Evolutionary conservation across 1,139 yeast species (phyloP).

Genomic region (Chernovozyma sophiae-reginae): DNA sequence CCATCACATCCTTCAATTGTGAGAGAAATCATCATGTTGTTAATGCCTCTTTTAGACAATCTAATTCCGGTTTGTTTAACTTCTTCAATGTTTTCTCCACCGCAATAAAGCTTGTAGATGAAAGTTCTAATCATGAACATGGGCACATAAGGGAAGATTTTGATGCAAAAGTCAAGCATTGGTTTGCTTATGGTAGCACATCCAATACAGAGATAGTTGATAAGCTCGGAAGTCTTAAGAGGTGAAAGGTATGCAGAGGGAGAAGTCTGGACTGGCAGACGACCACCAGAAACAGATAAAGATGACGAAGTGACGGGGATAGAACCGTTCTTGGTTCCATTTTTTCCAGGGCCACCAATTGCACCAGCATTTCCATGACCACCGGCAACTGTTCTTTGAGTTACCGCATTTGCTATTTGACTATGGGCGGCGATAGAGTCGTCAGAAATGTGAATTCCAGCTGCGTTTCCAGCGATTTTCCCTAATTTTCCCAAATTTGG

Average conservation of each 20-base stretch:
- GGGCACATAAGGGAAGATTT: constrained; percentile 73
- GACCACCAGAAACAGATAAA: neutral
- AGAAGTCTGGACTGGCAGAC: constrained; percentile 1
- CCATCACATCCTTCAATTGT: constrained; percentile 95
- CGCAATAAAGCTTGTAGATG: constrained; percentile 83
- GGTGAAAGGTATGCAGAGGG: constrained; percentile 24
- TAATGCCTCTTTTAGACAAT: constrained; percentile 68
- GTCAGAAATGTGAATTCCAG: too few relatives aligned
- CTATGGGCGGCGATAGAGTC: too few relatives aligned
- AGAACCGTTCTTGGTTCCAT: too few relatives aligned
- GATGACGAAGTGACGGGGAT: neutral
- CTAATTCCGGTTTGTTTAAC: constrained; percentile 68
- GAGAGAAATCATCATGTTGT: constrained; percentile 90
- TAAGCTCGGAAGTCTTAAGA: constrained; percentile 39
- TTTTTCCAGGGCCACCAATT: neutral
- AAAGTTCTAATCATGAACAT: constrained; percentile 62
- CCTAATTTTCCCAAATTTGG: constrained; percentile 1
- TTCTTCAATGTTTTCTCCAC: constrained; percentile 76
- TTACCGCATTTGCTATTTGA: too few relatives aligned
- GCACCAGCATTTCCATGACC: too few relatives aligned
- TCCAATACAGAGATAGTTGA: constrained; percentile 66
- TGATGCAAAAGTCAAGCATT: constrained; percentile 56
- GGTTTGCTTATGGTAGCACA: constrained; percentile 62
- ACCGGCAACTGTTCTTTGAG: too few relatives aligned
- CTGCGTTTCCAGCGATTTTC: too few relatives aligned